Evolutionary conservation across 306 rosid genomes (phyloP), one percentile per base, ranked within the genome.

Genomic region (Rosa multiflora): DNA sequence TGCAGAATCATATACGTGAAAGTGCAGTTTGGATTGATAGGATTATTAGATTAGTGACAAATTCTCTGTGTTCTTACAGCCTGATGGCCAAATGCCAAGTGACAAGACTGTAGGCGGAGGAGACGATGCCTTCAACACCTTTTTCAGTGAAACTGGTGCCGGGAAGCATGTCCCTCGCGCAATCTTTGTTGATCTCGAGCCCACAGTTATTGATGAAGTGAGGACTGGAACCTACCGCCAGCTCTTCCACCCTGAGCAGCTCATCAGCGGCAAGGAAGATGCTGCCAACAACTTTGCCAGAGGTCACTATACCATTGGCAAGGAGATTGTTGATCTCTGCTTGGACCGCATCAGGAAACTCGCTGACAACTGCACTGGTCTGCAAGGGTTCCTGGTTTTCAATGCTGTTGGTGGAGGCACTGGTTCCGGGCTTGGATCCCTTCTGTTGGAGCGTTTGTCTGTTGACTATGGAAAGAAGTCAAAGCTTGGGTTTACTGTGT

Each of bases 261-360:
- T 94, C 23, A 91, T 94, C 70, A 91, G 97, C 10, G 98, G 98
- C 72, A 94, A 94, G 81, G 98, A 94, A 70, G 98, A 94, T 83
- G 98, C 98, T 17, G 98, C 98, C 83, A 94, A 94, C 89, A 91
- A 94, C 90, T 94, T 94, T 79, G 98, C 98, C 84, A 95, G 98
- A 74, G 98, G 98, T 55, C 98, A 91, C 80, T 94, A 91, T 44
- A 91, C 98, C 90, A 91, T 94, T 85, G 98, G 98, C 68, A 94
- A 94, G 74, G 98, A 94, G 88, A 94, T 94, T 43, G 97, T 91
- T 52, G 98, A 94, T 84, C 90, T 94, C 62, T 94, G 97, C 66
- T 87, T 94, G 89, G 98, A 94, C 85, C 98, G 97, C 42, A 91
- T 93, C 85, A 73, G 98, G 66, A 93, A 93, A 81, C 94, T 93